phyloP scores from a whole-genome alignment of 225 moss, liverwort and hornwort genomes.

The Polytrichum formosum region DNA sequence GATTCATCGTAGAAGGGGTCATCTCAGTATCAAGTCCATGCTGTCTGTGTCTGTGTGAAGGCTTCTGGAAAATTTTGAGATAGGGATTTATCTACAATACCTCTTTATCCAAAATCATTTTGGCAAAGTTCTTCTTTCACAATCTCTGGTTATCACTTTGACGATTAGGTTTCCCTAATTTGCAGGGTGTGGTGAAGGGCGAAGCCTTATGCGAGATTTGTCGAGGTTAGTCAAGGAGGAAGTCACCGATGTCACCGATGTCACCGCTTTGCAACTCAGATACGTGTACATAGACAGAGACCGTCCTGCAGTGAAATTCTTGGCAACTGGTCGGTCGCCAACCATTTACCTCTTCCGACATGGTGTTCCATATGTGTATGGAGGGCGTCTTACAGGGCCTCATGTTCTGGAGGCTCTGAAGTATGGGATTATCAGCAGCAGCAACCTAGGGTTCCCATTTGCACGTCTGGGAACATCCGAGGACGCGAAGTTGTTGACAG shows the following conservation, averaged over 20 bases:
- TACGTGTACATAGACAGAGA: slow-evolving; percentile 26
- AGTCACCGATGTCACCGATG: slow-evolving; percentile 5
- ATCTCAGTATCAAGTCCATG: too few species aligned
- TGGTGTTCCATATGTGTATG: slow-evolving; percentile 21
- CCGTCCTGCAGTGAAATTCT: slow-evolving; percentile 8
- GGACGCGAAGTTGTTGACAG: slow-evolving; percentile 14
- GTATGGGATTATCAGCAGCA: slow-evolving; percentile 19
- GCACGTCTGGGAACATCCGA: slow-evolving; percentile 9
- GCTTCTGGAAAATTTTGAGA: too few species aligned
- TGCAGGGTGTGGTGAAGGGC: slow-evolving; percentile 48
- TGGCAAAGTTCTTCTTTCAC: too few species aligned
- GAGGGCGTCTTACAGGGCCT: slow-evolving; percentile 19
- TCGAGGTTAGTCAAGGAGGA: slow-evolving; percentile 20
- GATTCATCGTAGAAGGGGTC: too few species aligned
- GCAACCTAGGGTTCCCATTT: slow-evolving; percentile 13
- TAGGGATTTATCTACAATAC: too few species aligned
- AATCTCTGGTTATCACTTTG: too few species aligned
- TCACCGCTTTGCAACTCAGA: slow-evolving; percentile 18
- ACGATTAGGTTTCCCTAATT: too few species aligned
- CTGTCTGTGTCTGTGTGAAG: too few species aligned
- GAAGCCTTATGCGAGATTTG: slow-evolving; percentile 34
- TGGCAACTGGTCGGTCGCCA: slow-evolving; percentile 17
- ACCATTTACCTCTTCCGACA: slow-evolving; percentile 26
- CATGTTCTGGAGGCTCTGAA: slow-evolving; percentile 29
- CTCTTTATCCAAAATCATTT: too few species aligned